phyloP scores from a whole-genome alignment of 2,329 filamentous ascomycete genomes.

The Verticillium dahliae region DNA sequence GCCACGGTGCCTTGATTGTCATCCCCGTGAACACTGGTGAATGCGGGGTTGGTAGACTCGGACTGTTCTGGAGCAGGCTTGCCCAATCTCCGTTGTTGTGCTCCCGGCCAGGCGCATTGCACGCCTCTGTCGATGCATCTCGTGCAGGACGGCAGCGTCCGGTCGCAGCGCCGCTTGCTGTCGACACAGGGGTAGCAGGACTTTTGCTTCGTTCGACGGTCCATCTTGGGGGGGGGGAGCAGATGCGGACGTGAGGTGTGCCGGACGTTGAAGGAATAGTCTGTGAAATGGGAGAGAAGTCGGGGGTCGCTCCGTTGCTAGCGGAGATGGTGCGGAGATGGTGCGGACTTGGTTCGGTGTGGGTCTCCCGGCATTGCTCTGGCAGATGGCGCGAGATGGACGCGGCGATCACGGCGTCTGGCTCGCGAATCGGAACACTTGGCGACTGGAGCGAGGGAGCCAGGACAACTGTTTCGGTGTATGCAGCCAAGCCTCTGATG shows the following conservation, averaged over 20 bases:
- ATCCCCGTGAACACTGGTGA: no score
- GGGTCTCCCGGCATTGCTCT: neutral
- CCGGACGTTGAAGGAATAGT: neutral
- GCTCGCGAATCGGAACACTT: neutral
- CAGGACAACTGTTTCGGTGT: no score
- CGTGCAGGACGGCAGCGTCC: constrained; percentile 3
- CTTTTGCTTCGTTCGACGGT: constrained; percentile 4
- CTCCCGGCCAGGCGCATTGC: constrained; percentile 1
- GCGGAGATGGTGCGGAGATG: neutral
- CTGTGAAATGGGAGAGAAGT: neutral
- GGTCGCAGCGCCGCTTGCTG: constrained; percentile 6
- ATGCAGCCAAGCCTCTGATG: no score
- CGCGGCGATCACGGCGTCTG: neutral
- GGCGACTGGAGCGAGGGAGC: neutral
- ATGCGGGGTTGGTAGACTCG: neutral
- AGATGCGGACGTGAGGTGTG: neutral
- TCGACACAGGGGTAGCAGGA: constrained; percentile 5
- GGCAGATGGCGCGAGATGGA: neutral
- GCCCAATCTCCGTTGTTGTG: neutral
- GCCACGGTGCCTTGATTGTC: neutral
- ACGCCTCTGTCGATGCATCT: constrained; percentile 5
- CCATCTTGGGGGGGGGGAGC: neutral
- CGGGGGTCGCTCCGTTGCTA: neutral
- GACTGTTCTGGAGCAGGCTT: neutral
- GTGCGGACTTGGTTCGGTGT: neutral